phyloP scores from a whole-genome alignment of 352 stramenopile genomes.

The Phytophthora megakarya region DNA sequence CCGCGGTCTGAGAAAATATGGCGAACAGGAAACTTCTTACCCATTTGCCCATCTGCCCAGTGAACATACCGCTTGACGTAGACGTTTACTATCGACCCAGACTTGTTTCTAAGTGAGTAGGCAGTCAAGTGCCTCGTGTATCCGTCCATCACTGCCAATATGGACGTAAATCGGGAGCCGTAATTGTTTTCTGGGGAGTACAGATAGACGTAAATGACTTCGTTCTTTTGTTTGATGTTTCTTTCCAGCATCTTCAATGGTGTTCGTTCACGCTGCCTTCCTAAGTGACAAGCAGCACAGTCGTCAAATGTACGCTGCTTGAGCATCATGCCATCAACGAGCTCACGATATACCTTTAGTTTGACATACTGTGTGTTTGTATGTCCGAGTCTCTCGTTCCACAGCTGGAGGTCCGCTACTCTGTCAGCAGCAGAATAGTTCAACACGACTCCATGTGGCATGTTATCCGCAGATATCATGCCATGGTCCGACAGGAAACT shows the following conservation, averaged over 20 bases:
- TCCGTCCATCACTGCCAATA: neutral
- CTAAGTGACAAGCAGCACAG: neutral
- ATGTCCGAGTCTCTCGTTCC: neutral
- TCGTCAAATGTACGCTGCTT: neutral
- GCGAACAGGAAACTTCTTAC: neutral
- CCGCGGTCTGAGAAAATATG: neutral
- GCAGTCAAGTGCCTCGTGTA: neutral
- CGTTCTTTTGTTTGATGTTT: neutral
- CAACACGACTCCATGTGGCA: neutral
- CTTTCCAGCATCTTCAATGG: neutral
- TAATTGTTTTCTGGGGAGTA: neutral
- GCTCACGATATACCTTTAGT: neutral
- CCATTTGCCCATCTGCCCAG: neutral
- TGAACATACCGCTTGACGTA: neutral
- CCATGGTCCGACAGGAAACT: neutral
- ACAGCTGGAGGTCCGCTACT: neutral
- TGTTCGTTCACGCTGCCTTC: neutral
- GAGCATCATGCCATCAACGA: neutral
- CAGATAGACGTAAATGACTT: neutral
- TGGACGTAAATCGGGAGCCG: neutral
- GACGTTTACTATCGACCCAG: neutral
- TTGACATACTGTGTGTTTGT: neutral
- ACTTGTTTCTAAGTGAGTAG: neutral
- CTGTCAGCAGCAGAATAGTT: neutral
- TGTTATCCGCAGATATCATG: neutral